Evolutionary conservation across 495 filamentous ascomycete species (phyloP).

Genomic region (Penicillium simplicissimum): DNA sequence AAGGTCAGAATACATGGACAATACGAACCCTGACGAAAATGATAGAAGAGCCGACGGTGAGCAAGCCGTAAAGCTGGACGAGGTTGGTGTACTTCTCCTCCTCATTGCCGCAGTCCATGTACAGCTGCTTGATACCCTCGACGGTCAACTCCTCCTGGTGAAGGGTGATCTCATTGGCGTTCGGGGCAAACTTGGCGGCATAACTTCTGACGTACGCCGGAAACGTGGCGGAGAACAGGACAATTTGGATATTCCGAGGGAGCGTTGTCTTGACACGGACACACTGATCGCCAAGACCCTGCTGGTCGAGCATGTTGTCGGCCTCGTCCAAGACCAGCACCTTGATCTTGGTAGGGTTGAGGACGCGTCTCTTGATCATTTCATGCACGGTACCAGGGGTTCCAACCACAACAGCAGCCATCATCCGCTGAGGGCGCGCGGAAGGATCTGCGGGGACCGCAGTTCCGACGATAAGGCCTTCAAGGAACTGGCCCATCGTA

Average conservation of each 20-base stretch:
- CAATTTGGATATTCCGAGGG: slow-evolving; percentile 70
- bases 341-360: slow-evolving; percentile 65
- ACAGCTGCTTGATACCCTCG: slow-evolving; percentile 95
- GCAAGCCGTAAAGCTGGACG: slow-evolving; percentile 87
- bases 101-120: slow-evolving; percentile 82
- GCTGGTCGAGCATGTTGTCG: slow-evolving; percentile 94
- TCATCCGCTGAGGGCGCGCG: slow-evolving; percentile 59
- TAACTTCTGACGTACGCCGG: slow-evolving; percentile 81
- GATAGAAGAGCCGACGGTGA: slow-evolving; percentile 95
- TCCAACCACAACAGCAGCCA: slow-evolving; percentile 79
- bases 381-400: slow-evolving; percentile 94
- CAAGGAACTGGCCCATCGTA: slow-evolving; percentile 79
- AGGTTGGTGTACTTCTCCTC: slow-evolving; percentile 84
- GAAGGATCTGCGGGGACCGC: slow-evolving; percentile 76
- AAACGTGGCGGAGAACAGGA: slow-evolving; percentile 97
- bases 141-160: slow-evolving; percentile 90
- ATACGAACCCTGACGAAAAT: slow-evolving; percentile 86
- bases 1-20: background rate
- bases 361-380: slow-evolving; percentile 68
- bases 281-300: slow-evolving; percentile 94
- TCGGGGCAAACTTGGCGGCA: slow-evolving; percentile 75
- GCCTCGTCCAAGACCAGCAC: slow-evolving; percentile 90
- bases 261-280: slow-evolving; percentile 77
- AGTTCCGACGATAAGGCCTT: slow-evolving; percentile 67
- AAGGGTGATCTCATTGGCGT: slow-evolving; percentile 84